A percentile compares a stretch with the other conserved stretches of the same genome.
phyloP scores from a whole-genome alignment of 371 early-diverging fungal species.

The Mucor racemosus region DNA sequence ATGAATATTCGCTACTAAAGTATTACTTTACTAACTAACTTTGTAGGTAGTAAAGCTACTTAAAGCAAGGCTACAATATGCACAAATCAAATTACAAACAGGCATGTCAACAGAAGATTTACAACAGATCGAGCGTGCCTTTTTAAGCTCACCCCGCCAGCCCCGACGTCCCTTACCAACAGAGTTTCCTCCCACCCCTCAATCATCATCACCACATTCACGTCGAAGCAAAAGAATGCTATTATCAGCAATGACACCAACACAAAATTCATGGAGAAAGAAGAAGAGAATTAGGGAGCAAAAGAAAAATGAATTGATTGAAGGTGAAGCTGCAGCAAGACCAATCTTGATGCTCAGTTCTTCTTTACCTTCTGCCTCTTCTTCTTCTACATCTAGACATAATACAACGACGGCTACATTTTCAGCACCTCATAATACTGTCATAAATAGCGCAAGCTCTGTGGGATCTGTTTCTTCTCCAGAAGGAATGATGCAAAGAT shows the following conservation, averaged over 20 bases:
- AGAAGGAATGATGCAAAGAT: background rate
- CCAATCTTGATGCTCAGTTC: constrained; percentile 14
- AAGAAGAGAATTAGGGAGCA: background rate
- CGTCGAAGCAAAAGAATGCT: constrained; percentile 2
- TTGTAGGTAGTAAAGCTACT: constrained; percentile 3
- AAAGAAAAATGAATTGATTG: constrained; percentile 1
- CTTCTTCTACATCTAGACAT: background rate
- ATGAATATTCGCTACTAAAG: background rate
- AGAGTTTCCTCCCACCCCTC: constrained; percentile 13
- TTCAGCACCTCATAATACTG: background rate
- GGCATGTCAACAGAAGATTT: constrained; percentile 15
- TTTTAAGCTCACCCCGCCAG: constrained; percentile 10
- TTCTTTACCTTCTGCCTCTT: background rate
- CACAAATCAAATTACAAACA: constrained; percentile 12
- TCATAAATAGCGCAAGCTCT: background rate
- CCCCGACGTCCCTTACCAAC: constrained; percentile 12
- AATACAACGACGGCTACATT: background rate
- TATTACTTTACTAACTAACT: background rate
- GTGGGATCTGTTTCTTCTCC: background rate
- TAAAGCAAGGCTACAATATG: constrained; percentile 16
- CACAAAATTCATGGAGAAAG: constrained; percentile 9
- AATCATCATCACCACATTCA: constrained; percentile 1
- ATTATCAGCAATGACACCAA: constrained; percentile 7
- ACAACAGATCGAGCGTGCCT: constrained; percentile 11
- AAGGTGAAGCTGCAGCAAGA: constrained; percentile 16